These are phyloP conservation scores for Carallia pectinifolia DNA, from an alignment of 345 rosid genomes.

Conservation along the genomic window DNA sequence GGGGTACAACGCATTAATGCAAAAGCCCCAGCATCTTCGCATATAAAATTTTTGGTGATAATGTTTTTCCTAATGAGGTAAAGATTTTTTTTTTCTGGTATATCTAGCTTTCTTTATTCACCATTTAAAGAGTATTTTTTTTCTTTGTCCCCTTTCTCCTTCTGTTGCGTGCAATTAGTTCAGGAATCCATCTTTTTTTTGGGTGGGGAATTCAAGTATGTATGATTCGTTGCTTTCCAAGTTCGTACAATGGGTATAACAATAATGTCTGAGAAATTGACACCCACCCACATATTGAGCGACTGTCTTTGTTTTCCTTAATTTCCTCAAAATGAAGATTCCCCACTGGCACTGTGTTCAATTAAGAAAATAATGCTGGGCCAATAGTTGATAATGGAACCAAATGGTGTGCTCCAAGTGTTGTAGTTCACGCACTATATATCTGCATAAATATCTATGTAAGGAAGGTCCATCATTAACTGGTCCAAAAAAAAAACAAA, in stretches of 20 bases:
- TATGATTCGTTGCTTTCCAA: too few relatives aligned
- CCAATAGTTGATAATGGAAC: too few relatives aligned
- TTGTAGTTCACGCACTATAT: too few relatives aligned
- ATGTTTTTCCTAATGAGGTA: not conserved
- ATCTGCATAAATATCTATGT: too few relatives aligned
- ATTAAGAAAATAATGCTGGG: not conserved
- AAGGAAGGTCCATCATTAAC: too few relatives aligned
- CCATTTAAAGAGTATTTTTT: not conserved
- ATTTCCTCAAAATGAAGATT: not conserved
- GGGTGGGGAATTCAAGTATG: too few relatives aligned
- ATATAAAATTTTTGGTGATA: not conserved
- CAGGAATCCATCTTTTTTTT: not conserved
- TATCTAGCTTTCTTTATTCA: too few relatives aligned
- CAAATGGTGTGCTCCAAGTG: too few relatives aligned
- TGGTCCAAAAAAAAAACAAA: too few relatives aligned
- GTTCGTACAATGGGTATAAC: not conserved
- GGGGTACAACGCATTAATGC: not conserved
- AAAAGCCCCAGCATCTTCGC: not conserved
- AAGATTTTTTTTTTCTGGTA: not conserved
- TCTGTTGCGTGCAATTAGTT: not conserved
- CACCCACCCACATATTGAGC: not conserved
- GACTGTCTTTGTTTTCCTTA: not conserved
- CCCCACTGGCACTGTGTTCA: not conserved
- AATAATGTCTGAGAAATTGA: not conserved
- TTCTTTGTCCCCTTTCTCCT: not conserved